These are phyloP conservation scores for Akanthomyces muscarius DNA, from an alignment of 2,329 filamentous ascomycete species.

Conservation along the genomic window DNA sequence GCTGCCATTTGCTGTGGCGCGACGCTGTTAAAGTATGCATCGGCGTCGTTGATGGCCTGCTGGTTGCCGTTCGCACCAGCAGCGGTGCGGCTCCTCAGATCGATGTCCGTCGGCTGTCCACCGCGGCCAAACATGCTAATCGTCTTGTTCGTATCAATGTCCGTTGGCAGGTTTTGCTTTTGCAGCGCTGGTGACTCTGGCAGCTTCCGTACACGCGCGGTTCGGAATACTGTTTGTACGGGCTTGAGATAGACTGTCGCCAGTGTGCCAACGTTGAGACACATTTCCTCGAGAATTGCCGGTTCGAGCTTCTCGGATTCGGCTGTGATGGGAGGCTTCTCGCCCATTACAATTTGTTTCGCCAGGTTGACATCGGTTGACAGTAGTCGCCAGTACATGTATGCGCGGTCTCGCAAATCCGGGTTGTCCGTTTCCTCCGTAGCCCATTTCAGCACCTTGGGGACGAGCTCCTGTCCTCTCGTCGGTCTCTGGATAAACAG, in stretches of 20 bases:
- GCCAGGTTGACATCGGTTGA: conserved; percentile 87
- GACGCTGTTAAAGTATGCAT: conserved; percentile 83
- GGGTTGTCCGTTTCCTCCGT: conserved; percentile 99
- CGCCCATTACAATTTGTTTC: conserved; percentile 89
- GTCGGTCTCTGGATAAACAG: conserved; percentile 96
- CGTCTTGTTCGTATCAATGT: conserved; percentile 53
- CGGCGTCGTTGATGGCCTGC: conserved; percentile 76
- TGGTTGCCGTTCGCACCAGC: conserved; percentile 43
- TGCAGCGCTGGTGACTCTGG: conserved; percentile 84
- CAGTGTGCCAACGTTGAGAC: conserved; percentile 89
- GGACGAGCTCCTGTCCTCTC: conserved; percentile 88
- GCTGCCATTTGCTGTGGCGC: conserved; percentile 68
- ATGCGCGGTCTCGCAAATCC: conserved; percentile 89
- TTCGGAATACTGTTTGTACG: conserved; percentile 93
- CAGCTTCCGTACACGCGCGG: conserved; percentile 74
- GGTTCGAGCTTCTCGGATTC: conserved; percentile 94
- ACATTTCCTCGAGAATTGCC: conserved; percentile 91
- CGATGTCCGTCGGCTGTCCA: conserved; percentile 48
- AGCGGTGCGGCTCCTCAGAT: conserved; percentile 37
- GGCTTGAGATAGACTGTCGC: conserved; percentile 98
- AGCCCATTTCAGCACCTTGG: conserved; percentile 94
- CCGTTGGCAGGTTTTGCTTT: conserved; percentile 57
- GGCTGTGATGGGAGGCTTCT: conserved; percentile 93
- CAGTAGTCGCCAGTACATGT: conserved; percentile 98
- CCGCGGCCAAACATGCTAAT: conserved; percentile 55